Evolutionary conservation across 257 asterid species (phyloP), one percentile per base, ranked within the genome.

Genomic region (Forsythia suspensa): DNA sequence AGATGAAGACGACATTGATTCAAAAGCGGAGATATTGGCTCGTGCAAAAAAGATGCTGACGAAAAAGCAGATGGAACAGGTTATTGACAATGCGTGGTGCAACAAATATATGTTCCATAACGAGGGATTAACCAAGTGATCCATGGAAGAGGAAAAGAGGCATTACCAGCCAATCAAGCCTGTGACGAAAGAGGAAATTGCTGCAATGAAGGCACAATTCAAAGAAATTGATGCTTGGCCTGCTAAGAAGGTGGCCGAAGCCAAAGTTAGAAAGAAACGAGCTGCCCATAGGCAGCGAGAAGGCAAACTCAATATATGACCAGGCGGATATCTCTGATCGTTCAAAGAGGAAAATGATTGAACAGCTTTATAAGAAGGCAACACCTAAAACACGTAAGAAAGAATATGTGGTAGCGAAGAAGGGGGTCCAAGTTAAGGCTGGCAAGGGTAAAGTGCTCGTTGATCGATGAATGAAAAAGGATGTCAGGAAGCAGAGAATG

Each of bases 191-290:
- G 99, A 91, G 83, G 98, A 96, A 80, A 67, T 91, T 39, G 86
- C 83, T 71, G 96, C 95, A 55, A 90, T 93, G 95, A 86, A 71
- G 77, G 94, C 96, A 36, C 97, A 92, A 24, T 92, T 95, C 51
- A 92, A 85, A 82, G 97, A 86, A 78, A 95, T 95, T 18, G 87
- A 92, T 82, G 94, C 97, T 65, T 90, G 98, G 52, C 97, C 98
- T 11, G 94, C 97, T n/a, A 92, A 93, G 92, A 95, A 95, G 85
- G 98, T 92, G 10, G 99, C 98, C 0, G 82, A 95, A 79, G 98
- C 99, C 61, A 93, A 89, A 76, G 97, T 96, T 73, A 90, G 98
- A 3, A 92, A 92, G 91, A 93, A 92, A 82, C 85, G 95, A 61
- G 96, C 75, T 6, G 87, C 92, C 2, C 80, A 61, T 6, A 92